Conservation (phyloP, 2,329 filamentous ascomycete genomes). For the Aspergillus calidoustus region DNA sequence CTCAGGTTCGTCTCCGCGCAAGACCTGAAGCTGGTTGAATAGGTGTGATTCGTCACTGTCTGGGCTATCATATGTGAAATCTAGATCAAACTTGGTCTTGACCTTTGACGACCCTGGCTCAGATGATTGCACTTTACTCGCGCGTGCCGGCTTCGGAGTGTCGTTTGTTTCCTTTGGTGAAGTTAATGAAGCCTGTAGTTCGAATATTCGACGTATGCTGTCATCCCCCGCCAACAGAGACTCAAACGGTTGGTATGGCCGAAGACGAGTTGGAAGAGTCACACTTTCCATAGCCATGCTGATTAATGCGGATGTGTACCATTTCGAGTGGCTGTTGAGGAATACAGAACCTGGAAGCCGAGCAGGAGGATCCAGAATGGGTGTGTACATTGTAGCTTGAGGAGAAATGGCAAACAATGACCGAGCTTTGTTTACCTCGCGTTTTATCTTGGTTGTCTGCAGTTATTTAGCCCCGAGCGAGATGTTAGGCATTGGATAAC, state of each 20-base stretch:
- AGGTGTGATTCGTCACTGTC: slow-evolving; percentile 33
- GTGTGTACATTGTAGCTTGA: slow-evolving; percentile 77
- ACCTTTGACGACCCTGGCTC: slow-evolving; percentile 25
- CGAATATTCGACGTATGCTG: slow-evolving; percentile 79
- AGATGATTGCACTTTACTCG: slow-evolving; percentile 11
- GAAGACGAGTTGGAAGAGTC: slow-evolving; percentile 71
- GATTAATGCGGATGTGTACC: slow-evolving; percentile 80
- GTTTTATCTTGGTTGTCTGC: slow-evolving; percentile 63
- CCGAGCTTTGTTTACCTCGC: slow-evolving; percentile 74
- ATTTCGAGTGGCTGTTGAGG: slow-evolving; percentile 68
- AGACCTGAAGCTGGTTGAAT: slow-evolving; percentile 43
- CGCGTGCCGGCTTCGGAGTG: not conserved
- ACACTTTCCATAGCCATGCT: slow-evolving; percentile 77
- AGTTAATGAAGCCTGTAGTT: slow-evolving; percentile 69
- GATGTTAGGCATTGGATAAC: slow-evolving; percentile 20
- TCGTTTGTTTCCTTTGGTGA: slow-evolving; percentile 21
- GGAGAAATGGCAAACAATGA: slow-evolving; percentile 70
- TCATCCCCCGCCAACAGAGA: slow-evolving; percentile 58
- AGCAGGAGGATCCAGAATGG: slow-evolving; percentile 67
- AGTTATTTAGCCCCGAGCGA: not conserved
- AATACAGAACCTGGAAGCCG: slow-evolving; percentile 61
- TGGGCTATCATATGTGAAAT: slow-evolving; percentile 42
- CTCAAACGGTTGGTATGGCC: slow-evolving; percentile 43
- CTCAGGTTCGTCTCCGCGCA: slow-evolving; percentile 31
- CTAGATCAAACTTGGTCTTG: slow-evolving; percentile 41